Base-by-base conservation (phyloP, 371 early-diverging fungal species). In the Actinomucor elegans region DNA sequence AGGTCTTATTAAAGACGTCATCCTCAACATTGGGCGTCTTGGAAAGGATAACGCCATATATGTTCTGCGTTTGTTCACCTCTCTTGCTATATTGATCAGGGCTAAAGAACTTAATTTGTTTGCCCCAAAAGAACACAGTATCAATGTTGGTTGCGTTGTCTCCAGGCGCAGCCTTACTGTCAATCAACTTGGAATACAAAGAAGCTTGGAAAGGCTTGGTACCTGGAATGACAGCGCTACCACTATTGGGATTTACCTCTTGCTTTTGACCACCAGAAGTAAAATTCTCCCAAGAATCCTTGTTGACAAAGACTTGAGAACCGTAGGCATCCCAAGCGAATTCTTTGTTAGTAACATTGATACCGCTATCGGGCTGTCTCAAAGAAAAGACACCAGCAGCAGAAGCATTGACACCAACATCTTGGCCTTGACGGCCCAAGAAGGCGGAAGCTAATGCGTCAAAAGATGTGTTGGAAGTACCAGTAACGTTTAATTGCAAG, bases 281-380 rank as follows among this genome's bases (percentile, higher is more conserved):
- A 12, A 63, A 53, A 31, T 63, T 50, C 5, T 49, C 37, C 64
- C 64, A 63, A 33, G 43, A 42, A 36, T 6, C 47, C n/a, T 45
- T 28, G 35, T 63, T 63, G 7, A 63, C 64, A 50, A 53, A 63
- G 20, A 63, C 29, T 49, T 57, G 58, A 23, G 64, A 63, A 11
- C 20, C 41, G 26, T 54, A 63, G 6, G 54, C 58, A 7, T 43
- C 28, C 64, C 64, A 63, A 14, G 26, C 15, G 8, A 40, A 44
- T 17, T 53, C 54, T 8, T 43, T 33, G 23, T 43, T 49, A 3
- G 53, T 21, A 5, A 33, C 18, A 9, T 57, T 57, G 32, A 33
- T 31, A 9, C 38, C 18, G 17, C n/a, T n/a, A 15, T 52, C 46
- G 14, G 58, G 54, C 0, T 42, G 18, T 45, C 53, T 49, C 23